Evolutionary conservation across 2,329 filamentous ascomycete species (phyloP), one percentile per base, ranked within the genome.

Genomic region (Alternaria sp.): DNA sequence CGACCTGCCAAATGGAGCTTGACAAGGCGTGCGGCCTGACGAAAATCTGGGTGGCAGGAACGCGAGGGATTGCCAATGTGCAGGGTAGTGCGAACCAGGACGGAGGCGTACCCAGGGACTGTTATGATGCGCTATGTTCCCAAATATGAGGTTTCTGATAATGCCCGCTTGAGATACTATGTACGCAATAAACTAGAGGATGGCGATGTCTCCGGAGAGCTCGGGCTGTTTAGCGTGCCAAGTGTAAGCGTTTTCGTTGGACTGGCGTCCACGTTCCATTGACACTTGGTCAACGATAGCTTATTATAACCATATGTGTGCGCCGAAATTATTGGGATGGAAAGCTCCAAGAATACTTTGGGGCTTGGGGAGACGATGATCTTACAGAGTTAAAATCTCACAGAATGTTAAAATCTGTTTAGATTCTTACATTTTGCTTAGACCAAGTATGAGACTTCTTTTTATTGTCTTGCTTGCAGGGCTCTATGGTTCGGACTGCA

Each of bases 1-100:
- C 53, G 68, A 71, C 68, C 67, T 71, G 63, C 68, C 67, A 29
- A 26, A 65, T 63, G 51, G 36, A 54, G 65, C 36, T 51, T 60
- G 54, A 62, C n/a, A 50, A 40, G 41, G 51, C 8, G 56, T 45
- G 42, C 49, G 53, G 59, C 51, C 56, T 34, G 23, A 33, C 21
- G 45, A 28, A 21, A 23, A 40, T 33, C 21, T 33, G 33, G 51
- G 52, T 58, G 56, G 39, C 46, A 56, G 53, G 40, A 42, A 59
- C 37, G 53, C 44, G 50, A 61, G 36, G 58, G 55, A 61, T 50
- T 34, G 49, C 52, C 42, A 50, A 49, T 46, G 17, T 39, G 41
- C 41, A 48, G 21, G 60, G 46, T 37, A 34, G 26, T 23, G 42
- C 23, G 50, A 49, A 21, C 34, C 6, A 14, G 33, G 29, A 13